A percentile compares a stretch with the other conserved stretches of the same genome.
Evolutionary conservation across 208 protist species (phyloP).

Genomic region (Leishmania gerbilli): DNA sequence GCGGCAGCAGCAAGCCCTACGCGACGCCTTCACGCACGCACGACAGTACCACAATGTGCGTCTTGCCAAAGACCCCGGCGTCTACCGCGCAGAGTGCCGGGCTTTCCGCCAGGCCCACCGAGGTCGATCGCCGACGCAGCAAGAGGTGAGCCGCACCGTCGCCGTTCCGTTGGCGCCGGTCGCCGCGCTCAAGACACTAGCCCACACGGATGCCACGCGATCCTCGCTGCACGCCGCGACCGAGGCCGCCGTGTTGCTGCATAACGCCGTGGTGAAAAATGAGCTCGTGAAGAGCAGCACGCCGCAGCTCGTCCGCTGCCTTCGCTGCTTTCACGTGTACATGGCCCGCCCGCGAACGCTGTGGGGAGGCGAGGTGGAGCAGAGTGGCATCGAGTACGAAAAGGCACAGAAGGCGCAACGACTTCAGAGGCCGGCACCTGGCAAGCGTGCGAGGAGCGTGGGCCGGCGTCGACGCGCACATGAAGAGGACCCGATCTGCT

Average conservation of each 20-base stretch:
- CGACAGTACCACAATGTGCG: slow-evolving; percentile 46
- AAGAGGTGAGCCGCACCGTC: slow-evolving; percentile 57
- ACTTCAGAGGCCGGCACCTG: slow-evolving; percentile 35
- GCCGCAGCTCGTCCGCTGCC: slow-evolving; percentile 68
- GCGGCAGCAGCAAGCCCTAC: slow-evolving; percentile 23
- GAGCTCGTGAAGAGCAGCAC: slow-evolving; percentile 67
- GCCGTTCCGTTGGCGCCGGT: slow-evolving; percentile 67
- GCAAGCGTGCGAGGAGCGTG: slow-evolving; percentile 54
- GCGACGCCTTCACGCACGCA: slow-evolving; percentile 33
- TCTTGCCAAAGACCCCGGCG: slow-evolving; percentile 50
- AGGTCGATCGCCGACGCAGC: slow-evolving; percentile 32
- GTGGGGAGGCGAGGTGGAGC: slow-evolving; percentile 60
- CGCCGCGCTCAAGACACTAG: slow-evolving; percentile 53
- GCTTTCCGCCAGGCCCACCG: slow-evolving; percentile 59
- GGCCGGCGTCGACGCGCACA: slow-evolving; percentile 31
- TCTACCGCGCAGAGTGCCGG: slow-evolving; percentile 51
- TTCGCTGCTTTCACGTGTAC: slow-evolving; percentile 86
- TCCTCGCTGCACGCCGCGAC: slow-evolving; percentile 43
- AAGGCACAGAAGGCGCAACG: slow-evolving; percentile 33
- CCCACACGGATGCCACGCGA: slow-evolving; percentile 24
- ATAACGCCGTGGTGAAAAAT: slow-evolving; percentile 57
- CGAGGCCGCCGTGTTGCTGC: slow-evolving; percentile 53
- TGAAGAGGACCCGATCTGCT: slow-evolving; percentile 42
- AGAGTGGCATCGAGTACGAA: slow-evolving; percentile 69
- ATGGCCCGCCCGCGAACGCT: slow-evolving; percentile 62